These are phyloP conservation scores for Fusarium guadeloupense DNA, from an alignment of 2,329 filamentous ascomycete species.

Conservation along the genomic window DNA sequence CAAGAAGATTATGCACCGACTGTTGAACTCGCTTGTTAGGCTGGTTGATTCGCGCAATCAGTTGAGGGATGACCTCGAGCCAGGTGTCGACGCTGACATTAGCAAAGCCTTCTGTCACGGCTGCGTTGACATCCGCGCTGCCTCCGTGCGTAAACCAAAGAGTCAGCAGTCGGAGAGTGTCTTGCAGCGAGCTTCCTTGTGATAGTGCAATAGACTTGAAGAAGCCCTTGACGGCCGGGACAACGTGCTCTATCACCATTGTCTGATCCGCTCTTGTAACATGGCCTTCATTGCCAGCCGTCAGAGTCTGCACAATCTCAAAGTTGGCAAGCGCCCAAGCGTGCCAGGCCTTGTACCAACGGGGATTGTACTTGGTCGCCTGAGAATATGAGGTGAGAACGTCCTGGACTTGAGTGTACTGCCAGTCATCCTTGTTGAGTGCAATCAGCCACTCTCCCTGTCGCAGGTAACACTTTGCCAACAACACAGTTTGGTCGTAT, in stretches of 20 bases:
- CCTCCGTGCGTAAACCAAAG: conserved; percentile 97
- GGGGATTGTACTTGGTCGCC: conserved; percentile 91
- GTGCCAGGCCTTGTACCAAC: conserved; percentile 99
- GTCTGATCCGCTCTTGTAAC: conserved; percentile 62
- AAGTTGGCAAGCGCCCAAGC: conserved; percentile 98
- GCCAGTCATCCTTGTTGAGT: conserved; percentile 88
- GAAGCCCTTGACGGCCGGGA: conserved; percentile 94
- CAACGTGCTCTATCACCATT: conserved; percentile 85
- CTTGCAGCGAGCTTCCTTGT: conserved; percentile 90
- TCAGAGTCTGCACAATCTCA: conserved; percentile 89
- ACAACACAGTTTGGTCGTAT: conserved; percentile 72
- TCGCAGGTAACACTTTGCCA: conserved; percentile 95
- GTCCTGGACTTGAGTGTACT: conserved; percentile 83
- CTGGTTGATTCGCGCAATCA: conserved; percentile 97
- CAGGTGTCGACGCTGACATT: conserved; percentile 97
- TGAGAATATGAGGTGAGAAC: conserved; percentile 91
- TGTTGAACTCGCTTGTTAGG: conserved; percentile 88
- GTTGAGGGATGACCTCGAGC: conserved; percentile 96
- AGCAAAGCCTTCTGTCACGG: conserved; percentile 89
- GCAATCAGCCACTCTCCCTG: conserved; percentile 96
- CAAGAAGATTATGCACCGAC: conserved; percentile 90
- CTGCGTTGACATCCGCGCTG: conserved; percentile 84
- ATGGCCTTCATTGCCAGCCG: conserved; percentile 69
- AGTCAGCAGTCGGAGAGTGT: conserved; percentile 90
- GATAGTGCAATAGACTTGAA: conserved; percentile 97